Conservation (phyloP, 2,329 filamentous ascomycete genomes). For the Xylogone sp. region DNA sequence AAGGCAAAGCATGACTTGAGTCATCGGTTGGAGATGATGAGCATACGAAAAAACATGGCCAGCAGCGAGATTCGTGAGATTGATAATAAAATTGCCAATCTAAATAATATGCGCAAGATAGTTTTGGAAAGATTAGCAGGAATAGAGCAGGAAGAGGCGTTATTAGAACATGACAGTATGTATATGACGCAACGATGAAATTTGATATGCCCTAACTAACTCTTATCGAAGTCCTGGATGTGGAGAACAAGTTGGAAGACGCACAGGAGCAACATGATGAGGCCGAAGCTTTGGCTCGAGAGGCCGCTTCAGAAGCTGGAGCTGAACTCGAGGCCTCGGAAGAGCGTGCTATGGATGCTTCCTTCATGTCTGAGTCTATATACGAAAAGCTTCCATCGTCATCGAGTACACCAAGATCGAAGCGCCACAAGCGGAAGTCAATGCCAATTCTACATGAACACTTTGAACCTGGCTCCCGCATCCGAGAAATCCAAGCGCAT, state of each 20-base stretch:
- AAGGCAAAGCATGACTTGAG: slow-evolving; percentile 76
- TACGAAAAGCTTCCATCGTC: slow-evolving; percentile 80
- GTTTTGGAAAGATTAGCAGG: slow-evolving; percentile 82
- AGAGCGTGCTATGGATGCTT: slow-evolving; percentile 39
- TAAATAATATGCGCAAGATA: slow-evolving; percentile 89
- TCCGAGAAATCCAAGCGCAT: slow-evolving; percentile 86
- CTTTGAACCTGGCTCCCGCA: slow-evolving; percentile 82
- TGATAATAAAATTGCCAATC: slow-evolving; percentile 91
- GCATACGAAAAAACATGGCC: slow-evolving; percentile 94
- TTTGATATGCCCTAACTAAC: slow-evolving; percentile 9
- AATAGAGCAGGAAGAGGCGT: slow-evolving; percentile 84
- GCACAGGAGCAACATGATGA: slow-evolving; percentile 57
- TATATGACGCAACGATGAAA: slow-evolving; percentile 12
- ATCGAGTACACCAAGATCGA: slow-evolving; percentile 45
- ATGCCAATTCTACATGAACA: slow-evolving; percentile 97
- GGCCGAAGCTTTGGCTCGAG: slow-evolving; percentile 50
- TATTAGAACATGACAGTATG: slow-evolving; percentile 85
- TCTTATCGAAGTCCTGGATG: slow-evolving; percentile 51
- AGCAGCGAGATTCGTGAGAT: slow-evolving; percentile 95
- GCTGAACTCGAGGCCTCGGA: slow-evolving; percentile 42
- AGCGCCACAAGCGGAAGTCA: slow-evolving; percentile 64
- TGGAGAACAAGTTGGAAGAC: slow-evolving; percentile 59
- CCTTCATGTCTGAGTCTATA: slow-evolving; percentile 97
- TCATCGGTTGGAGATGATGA: slow-evolving; percentile 86
- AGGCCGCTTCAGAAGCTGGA: slow-evolving; percentile 49